These are phyloP conservation scores for Cladochytrium replicatum DNA, from an alignment of 192 early-diverging fungal species.

Conservation along the genomic window DNA sequence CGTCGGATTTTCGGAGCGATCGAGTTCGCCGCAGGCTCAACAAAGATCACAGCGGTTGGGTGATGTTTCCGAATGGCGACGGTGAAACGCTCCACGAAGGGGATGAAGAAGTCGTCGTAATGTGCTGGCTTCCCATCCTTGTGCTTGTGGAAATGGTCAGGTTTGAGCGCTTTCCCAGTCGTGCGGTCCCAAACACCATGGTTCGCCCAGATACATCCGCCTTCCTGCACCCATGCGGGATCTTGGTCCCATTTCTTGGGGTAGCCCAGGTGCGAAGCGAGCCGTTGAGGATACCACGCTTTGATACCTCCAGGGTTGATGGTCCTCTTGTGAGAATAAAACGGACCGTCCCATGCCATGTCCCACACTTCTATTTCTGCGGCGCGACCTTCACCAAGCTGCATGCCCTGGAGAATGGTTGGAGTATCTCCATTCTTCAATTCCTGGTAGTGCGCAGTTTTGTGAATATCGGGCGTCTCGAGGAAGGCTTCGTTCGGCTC, in stretches of 20 bases:
- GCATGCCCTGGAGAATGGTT: slow-evolving; percentile 55
- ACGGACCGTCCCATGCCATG: slow-evolving; percentile 55
- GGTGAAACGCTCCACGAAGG: slow-evolving; percentile 57
- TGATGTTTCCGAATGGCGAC: slow-evolving; percentile 45
- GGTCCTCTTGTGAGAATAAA: slow-evolving; percentile 24
- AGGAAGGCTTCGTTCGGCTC: slow-evolving; percentile 48
- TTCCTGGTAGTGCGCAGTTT: too few relatives aligned
- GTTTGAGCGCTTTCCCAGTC: slow-evolving; percentile 14
- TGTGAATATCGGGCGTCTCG: too few relatives aligned
- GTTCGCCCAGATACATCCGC: slow-evolving; percentile 53
- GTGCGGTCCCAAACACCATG: slow-evolving; percentile 61
- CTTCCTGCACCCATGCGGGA: too few relatives aligned
- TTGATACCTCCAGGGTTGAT: slow-evolving; percentile 30
- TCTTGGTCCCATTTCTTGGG: too few relatives aligned
- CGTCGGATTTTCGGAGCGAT: slow-evolving; percentile 39
- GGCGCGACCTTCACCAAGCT: slow-evolving; percentile 51
- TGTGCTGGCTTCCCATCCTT: slow-evolving; percentile 44
- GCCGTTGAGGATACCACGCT: slow-evolving; percentile 27
- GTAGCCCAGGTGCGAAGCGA: too few relatives aligned
- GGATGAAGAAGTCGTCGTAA: slow-evolving; percentile 57
- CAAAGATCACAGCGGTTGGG: slow-evolving; percentile 49
- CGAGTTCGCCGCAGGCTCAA: slow-evolving; percentile 66
- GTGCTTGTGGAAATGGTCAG: slow-evolving; percentile 55
- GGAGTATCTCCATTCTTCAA: slow-evolving; percentile 55
- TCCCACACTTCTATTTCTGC: slow-evolving; percentile 50